Evolutionary conservation across 768 basidiomycete species (phyloP), one percentile per base, ranked within the genome.

Genomic region (Tephrocybe sp.): DNA sequence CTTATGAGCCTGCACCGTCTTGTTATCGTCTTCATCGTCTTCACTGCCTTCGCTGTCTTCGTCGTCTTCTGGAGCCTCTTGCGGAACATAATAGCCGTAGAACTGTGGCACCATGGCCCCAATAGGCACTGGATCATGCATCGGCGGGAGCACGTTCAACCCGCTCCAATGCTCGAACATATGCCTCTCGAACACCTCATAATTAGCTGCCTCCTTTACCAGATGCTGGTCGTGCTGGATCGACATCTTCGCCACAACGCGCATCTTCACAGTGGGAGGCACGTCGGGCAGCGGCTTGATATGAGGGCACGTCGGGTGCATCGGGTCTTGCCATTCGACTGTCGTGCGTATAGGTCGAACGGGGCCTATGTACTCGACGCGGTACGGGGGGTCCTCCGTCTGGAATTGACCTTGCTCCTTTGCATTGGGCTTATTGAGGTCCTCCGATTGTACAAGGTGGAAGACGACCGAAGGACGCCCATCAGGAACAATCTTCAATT

Each of bases 91-190:
- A 62, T 79, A 82, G 1, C 86, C 84, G 55, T 81, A 86, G 62
- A 77, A 86, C 60, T 84, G 82, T 0, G 85, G 84, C 3, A 80
- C 77, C 39, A 84, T 39, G 0, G 84, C 72, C 6, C 70, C 66
- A 3, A 78, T 66, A 2, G 80, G 78, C 0, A 75, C 71, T 0
- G 80, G 75, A 53, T 72, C 57, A 25, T 64, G 63, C 5, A 80
- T 49, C 2, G 77, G 76, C 9, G 55, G 54, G 1, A 77, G 56
- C 32, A 78, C 44, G 47, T 79, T 77, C 51, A 68, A 72, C 3
- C 82, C 80, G 51, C 60, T 74, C 73, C 73, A 80, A 38, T 79
- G 74, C 58, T 80, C 63, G 53, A 71, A 76, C 39, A 80, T 64
- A 49, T 78, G 71, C 11, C 51, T 42, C 2, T 77, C 74, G 57